A percentile compares a stretch with the other conserved stretches of the same genome.
Conservation (phyloP, 371 early-diverging fungal species). For the Syncephalastrum monosporum region DNA sequence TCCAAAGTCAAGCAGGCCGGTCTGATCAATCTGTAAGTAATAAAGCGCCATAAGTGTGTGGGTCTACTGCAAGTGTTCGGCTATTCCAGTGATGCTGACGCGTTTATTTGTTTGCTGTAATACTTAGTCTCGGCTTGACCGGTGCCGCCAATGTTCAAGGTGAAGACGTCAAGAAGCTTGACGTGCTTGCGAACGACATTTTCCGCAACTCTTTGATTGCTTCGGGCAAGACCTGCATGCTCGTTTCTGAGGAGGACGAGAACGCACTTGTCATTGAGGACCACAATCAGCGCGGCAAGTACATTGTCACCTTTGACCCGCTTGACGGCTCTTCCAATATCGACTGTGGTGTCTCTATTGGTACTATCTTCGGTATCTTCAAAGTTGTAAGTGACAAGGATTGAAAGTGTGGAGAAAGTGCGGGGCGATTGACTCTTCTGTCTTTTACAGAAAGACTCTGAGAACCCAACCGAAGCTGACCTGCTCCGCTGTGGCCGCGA, state of each 20-base stretch:
- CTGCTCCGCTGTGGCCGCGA: slow-evolving; percentile 90
- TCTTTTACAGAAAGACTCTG: slow-evolving; percentile 39
- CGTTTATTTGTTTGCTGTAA: slow-evolving; percentile 5
- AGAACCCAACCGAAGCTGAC: slow-evolving; percentile 60
- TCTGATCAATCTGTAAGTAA: slow-evolving; percentile 86
- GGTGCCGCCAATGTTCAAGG: slow-evolving; percentile 89
- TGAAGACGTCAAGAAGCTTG: slow-evolving; percentile 96
- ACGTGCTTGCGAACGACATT: slow-evolving; percentile 96
- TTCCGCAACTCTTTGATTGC: slow-evolving; percentile 92
- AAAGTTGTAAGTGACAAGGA: slow-evolving; percentile 63
- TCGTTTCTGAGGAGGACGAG: slow-evolving; percentile 97
- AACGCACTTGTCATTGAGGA: slow-evolving; percentile 85
- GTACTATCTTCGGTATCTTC: slow-evolving; percentile 98
- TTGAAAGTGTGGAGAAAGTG: no score
- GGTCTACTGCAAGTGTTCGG: no score
- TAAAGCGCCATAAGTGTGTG: neutral
- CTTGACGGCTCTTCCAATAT: slow-evolving; percentile 97
- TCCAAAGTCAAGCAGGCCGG: slow-evolving; percentile 96
- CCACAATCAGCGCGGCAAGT: slow-evolving; percentile 77
- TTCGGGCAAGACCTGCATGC: slow-evolving; percentile 88
- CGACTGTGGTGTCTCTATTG: slow-evolving; percentile 97
- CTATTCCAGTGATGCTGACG: neutral
- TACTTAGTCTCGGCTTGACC: slow-evolving; percentile 80
- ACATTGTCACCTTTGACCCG: slow-evolving; percentile 97
- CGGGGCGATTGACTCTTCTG: slow-evolving; percentile 2